Percentiles rank a stretch among this genome's conserved stretches.
Evolutionary conservation across 2,329 filamentous ascomycete species (phyloP).

Genomic region (Stagonosporopsis cucurbitacearum): DNA sequence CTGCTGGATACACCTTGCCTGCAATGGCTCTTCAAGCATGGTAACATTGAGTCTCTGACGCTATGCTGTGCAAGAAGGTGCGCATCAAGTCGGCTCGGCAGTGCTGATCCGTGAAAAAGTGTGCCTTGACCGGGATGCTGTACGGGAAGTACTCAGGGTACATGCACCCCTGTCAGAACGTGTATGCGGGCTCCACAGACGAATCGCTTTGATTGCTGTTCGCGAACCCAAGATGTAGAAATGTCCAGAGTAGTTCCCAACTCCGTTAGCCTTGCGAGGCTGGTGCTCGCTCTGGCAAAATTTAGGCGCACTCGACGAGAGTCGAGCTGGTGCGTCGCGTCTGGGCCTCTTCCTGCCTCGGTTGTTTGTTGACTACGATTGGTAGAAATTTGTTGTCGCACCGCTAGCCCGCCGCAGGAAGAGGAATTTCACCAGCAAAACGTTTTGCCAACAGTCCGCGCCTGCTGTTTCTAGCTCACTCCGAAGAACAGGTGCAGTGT

Average conservation of each 20-base stretch:
- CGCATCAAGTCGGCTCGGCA: not conserved
- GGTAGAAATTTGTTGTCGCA: constrained; percentile 18
- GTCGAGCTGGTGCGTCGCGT: not conserved
- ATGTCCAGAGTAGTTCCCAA: constrained; percentile 7
- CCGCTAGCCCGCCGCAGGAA: constrained; percentile 19
- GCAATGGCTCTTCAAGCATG: not conserved
- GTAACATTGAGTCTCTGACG: not conserved
- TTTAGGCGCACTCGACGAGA: constrained; percentile 6
- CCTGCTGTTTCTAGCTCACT: constrained; percentile 32
- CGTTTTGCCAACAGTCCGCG: constrained; percentile 18
- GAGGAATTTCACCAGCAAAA: constrained; percentile 25
- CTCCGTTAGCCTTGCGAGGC: constrained; percentile 20
- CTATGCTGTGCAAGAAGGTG: not conserved
- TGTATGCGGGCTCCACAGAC: not conserved
- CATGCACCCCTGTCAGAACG: constrained; percentile 10
- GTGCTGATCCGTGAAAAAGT: not conserved
- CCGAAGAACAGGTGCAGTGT: constrained; percentile 28
- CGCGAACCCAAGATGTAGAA: not conserved
- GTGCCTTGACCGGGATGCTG: not conserved
- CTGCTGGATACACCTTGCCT: not conserved
- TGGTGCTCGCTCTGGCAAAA: constrained; percentile 6
- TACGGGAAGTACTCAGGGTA: constrained; percentile 3
- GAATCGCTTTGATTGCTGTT: constrained; percentile 7
- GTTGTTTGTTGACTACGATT: not conserved
- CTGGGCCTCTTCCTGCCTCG: not conserved